Percentiles rank a stretch among this genome's conserved stretches.
Conservation (phyloP, 495 filamentous ascomycete genomes). For the Tetracladium setigerum region DNA sequence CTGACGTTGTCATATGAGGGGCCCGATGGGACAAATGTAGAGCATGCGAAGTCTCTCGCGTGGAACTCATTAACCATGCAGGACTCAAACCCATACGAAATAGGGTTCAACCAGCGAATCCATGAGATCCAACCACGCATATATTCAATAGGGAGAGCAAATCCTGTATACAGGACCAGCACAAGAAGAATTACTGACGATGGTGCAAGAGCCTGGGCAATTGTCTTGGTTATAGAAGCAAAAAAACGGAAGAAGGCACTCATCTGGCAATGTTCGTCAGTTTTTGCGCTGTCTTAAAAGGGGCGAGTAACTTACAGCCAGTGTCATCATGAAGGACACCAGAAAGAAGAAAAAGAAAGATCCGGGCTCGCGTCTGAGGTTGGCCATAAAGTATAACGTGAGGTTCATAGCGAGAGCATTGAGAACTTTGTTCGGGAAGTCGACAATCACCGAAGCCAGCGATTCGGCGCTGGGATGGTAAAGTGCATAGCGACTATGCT, state of each 20-base stretch:
- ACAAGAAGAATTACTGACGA: slow-evolving; percentile 72
- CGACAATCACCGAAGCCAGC: slow-evolving; percentile 65
- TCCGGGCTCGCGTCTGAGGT: slow-evolving; percentile 56
- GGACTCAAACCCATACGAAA: slow-evolving; percentile 78
- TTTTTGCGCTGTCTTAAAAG: too few relatives aligned
- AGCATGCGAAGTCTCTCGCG: slow-evolving; percentile 7
- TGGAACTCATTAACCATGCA: slow-evolving; percentile 73
- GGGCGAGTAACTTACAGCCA: too few relatives aligned
- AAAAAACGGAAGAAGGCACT: slow-evolving; percentile 77
- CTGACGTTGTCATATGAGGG: slow-evolving; percentile 6
- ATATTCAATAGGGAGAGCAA: slow-evolving; percentile 56
- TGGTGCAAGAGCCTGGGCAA: slow-evolving; percentile 77
- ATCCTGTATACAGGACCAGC: slow-evolving; percentile 82
- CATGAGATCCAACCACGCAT: slow-evolving; percentile 81
- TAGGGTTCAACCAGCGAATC: slow-evolving; percentile 79
- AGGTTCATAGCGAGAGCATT: slow-evolving; percentile 66
- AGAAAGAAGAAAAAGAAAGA: slow-evolving; percentile 71
- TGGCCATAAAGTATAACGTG: slow-evolving; percentile 69
- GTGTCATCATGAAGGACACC: slow-evolving; percentile 49
- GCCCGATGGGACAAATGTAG: slow-evolving; percentile 8
- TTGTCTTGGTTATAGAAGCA: slow-evolving; percentile 63
- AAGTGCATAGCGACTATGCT: slow-evolving; percentile 77
- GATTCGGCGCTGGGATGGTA: slow-evolving; percentile 76
- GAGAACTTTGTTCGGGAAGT: slow-evolving; percentile 63
- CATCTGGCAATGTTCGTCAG: too few relatives aligned